Evolutionary conservation across 2,329 filamentous ascomycete species (phyloP).

Genomic region (Clonostachys rhizophaga): DNA sequence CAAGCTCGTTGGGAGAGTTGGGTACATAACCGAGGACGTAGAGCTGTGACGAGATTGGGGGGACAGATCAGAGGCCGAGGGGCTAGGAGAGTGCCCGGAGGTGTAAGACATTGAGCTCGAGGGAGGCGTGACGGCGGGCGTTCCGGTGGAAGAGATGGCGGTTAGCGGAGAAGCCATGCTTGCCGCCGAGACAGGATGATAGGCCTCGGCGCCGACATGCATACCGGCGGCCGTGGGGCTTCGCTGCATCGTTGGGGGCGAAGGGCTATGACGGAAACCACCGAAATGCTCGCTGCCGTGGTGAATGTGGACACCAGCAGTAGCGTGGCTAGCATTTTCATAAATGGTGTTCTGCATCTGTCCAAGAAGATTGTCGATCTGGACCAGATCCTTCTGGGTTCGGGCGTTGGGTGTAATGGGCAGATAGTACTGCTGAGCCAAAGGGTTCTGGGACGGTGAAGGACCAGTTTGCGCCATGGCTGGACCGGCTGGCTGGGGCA

Average conservation of each 20-base stretch:
- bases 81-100: conserved; percentile 70
- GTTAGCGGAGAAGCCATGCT: conserved; percentile 58
- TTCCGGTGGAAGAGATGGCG: conserved; percentile 58
- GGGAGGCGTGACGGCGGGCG: conserved; percentile 72
- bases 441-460: conserved; percentile 52
- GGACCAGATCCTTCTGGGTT: conserved; percentile 89
- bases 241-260: conserved; percentile 37
- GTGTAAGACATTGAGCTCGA: conserved; percentile 73
- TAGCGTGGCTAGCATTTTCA: conserved; percentile 81
- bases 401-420: conserved; percentile 80
- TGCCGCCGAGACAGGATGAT: conserved; percentile 41
- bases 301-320: conserved; percentile 73
- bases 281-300: conserved; percentile 62
- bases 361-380: conserved; percentile 92
- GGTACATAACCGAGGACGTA: conserved; percentile 64
- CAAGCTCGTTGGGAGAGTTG: conserved; percentile 50
- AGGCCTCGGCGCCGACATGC: conserved; percentile 21
- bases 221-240: conserved; percentile 16
- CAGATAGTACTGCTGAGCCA: conserved; percentile 75
- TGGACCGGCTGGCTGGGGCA: conserved; percentile 33
- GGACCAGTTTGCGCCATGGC: conserved; percentile 48
- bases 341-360: conserved; percentile 96
- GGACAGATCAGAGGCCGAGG: conserved; percentile 67
- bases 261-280: conserved; percentile 54
- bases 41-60: conserved; percentile 60